Evolutionary conservation across 306 rosid species (phyloP), one percentile per base, ranked within the genome.

Genomic region (Gynostemma pentaphyllum): DNA sequence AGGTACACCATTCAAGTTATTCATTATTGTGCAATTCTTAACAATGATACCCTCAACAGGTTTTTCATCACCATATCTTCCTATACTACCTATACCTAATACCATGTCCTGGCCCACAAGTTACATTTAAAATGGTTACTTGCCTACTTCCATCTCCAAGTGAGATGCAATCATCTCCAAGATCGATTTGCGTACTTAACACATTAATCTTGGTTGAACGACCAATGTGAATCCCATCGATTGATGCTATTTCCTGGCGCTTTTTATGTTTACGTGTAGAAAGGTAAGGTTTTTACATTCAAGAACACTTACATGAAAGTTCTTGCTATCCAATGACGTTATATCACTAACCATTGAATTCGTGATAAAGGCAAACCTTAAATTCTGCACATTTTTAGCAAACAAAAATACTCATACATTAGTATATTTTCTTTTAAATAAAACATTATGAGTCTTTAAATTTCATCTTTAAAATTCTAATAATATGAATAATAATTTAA

Each of bases 191-290:
- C 0, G 72, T 6, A 22, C 80, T 67, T 0, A 54, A 52, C 48
- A 79, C 21, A 14, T 30, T 74, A 67, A 82, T 72, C 18, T 32
- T 28, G n/a, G n/a, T n/a, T n/a, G n/a, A n/a, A n/a, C n/a, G n/a
- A n/a, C n/a, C n/a, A n/a, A n/a, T n/a, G n/a, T 82, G 82, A 5
- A 77, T 76, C 19, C 88, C 88, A 41, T 82, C 88, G 0, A 61
- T 74, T 82, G 5, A 15, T 12, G 42, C 82, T 82, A 0, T 53
- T 5, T 26, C 18, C 42, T 0, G 82, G 88, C 1, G 85, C 77
- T 28, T n/a, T 53, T 7, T n/a, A 76, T 10, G 14, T 36, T 74
- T 4, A 76, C 36, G n/a, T n/a, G n/a, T n/a, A n/a, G n/a, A n/a
- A n/a, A n/a, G n/a, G n/a, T n/a, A n/a, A n/a, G n/a, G n/a, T 77